phyloP scores from a whole-genome alignment of 2,329 filamentous ascomycete species.

The Pestalotiopsis sp. region DNA sequence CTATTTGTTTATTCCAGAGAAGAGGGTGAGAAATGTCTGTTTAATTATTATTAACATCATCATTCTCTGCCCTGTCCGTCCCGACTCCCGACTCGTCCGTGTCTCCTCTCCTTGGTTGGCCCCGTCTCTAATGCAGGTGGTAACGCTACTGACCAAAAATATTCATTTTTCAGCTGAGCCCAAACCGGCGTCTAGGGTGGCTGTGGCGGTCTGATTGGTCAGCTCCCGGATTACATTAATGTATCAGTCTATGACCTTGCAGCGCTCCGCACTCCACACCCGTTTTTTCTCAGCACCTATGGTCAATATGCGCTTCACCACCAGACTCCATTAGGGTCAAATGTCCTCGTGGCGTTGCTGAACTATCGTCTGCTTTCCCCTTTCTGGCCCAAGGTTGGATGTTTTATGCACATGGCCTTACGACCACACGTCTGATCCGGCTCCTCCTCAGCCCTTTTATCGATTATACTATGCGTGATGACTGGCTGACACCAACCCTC shows the following conservation, averaged over 20 bases:
- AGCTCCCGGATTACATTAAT: conserved; percentile 16
- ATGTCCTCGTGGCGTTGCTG: conserved; percentile 32
- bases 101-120: background rate
- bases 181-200: conserved; percentile 11
- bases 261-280: conserved; percentile 11
- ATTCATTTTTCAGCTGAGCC: conserved; percentile 27
- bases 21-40: no score
- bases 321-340: conserved; percentile 28
- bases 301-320: conserved; percentile 25
- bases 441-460: background rate
- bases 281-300: conserved; percentile 7
- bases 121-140: conserved; percentile 5
- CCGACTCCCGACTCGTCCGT: background rate
- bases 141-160: conserved; percentile 15
- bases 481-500: background rate
- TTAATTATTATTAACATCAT: background rate
- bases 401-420: background rate
- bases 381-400: conserved; percentile 12
- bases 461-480: background rate
- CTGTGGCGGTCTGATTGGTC: conserved; percentile 19
- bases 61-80: background rate
- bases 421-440: background rate
- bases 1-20: background rate
- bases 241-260: no score
- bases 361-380: conserved; percentile 24